A percentile compares a stretch with the other conserved stretches of the same genome.
Conservation (phyloP, 257 asterid genomes). For the Vinca minor region DNA sequence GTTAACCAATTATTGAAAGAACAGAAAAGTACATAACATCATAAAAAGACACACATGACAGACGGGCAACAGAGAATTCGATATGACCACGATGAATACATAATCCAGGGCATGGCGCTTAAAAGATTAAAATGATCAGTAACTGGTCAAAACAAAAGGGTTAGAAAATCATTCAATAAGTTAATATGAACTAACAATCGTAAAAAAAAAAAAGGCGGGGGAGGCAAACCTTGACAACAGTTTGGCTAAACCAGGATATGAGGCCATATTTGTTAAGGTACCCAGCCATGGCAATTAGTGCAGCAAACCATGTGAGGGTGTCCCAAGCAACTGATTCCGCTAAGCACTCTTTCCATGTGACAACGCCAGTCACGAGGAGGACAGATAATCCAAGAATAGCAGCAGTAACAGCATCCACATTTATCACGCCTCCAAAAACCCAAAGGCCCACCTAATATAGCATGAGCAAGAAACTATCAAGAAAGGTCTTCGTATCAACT, state of each 20-base stretch:
- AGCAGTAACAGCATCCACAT: conserved; percentile 94
- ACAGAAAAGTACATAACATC: not conserved
- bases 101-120: not conserved
- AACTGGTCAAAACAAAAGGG: too few relatives aligned
- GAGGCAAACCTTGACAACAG: conserved; percentile 65
- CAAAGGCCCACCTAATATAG: conserved; percentile 79
- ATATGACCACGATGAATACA: not conserved
- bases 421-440: conserved; percentile 70
- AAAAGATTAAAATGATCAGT: not conserved
- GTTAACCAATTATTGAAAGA: not conserved
- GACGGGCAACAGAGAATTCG: too few relatives aligned
- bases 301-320: conserved; percentile 98
- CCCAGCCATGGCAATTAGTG: conserved; percentile 99
- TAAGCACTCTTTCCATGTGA: conserved; percentile 95
- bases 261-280: conserved; percentile 94
- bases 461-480: conserved; percentile 8
- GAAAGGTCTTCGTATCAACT: conserved; percentile 1
- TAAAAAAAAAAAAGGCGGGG: not conserved
- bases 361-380: conserved; percentile 84
- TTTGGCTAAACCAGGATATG: conserved; percentile 94
- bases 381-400: conserved; percentile 90
- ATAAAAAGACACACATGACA: not conserved
- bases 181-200: not conserved
- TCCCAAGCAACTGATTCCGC: conserved; percentile 99
- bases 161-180: not conserved